Evolutionary conservation across 208 protist species (phyloP).

Genomic region (Tetramitus jugosus): DNA sequence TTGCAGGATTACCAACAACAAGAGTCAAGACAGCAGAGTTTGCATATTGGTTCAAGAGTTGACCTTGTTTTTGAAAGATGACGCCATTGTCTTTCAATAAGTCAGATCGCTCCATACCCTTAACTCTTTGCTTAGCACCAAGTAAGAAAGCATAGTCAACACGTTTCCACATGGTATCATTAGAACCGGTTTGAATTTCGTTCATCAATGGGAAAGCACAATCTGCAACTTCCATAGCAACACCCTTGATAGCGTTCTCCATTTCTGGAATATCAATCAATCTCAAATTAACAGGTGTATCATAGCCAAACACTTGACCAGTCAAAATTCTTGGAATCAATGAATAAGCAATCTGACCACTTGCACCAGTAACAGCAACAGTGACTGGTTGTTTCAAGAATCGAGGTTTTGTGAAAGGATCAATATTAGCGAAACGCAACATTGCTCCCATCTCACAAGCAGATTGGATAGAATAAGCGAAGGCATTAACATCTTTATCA

Average conservation of each 20-base stretch:
- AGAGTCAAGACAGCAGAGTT: slow-evolving; percentile 61
- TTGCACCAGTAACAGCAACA: slow-evolving; percentile 83
- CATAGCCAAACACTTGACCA: slow-evolving; percentile 73
- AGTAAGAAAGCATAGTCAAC: slow-evolving; percentile 69
- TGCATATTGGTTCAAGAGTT: slow-evolving; percentile 68
- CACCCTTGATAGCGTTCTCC: slow-evolving; percentile 60
- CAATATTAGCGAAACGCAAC: too few relatives aligned
- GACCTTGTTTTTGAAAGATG: slow-evolving; percentile 87
- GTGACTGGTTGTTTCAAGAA: too few relatives aligned
- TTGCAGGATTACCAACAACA: slow-evolving; percentile 94
- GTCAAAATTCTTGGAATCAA: slow-evolving; percentile 77
- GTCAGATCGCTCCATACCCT: slow-evolving; percentile 91
- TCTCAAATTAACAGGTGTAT: slow-evolving; percentile 72
- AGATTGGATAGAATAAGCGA: too few relatives aligned
- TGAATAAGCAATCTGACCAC: slow-evolving; percentile 89
- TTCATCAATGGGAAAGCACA: slow-evolving; percentile 77
- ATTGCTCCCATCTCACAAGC: too few relatives aligned
- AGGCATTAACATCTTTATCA: too few relatives aligned
- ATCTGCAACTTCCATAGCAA: slow-evolving; percentile 81
- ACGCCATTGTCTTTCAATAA: slow-evolving; percentile 81
- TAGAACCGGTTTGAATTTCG: slow-evolving; percentile 65
- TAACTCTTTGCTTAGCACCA: slow-evolving; percentile 67
- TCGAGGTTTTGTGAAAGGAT: too few relatives aligned
- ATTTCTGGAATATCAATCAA: slow-evolving; percentile 73
- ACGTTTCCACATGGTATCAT: slow-evolving; percentile 60